Percentiles rank a stretch among this genome's conserved stretches.
Conservation (phyloP, 306 rosid genomes). For the Gastrolobium bilobum region DNA sequence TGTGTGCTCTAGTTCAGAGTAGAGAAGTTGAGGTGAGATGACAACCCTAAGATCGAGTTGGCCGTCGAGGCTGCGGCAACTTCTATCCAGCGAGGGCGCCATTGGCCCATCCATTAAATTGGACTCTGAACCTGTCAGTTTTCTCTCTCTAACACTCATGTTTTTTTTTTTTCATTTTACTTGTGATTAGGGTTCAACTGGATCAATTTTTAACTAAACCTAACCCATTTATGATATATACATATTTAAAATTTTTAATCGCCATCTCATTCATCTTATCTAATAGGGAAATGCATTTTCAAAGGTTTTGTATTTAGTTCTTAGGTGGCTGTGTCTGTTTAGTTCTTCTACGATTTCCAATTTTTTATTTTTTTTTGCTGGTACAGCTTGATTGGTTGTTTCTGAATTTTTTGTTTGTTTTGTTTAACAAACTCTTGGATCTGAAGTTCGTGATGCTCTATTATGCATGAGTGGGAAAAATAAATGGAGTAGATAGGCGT, state of each 20-base stretch:
- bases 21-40: conserved; percentile 78
- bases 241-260: conserved; percentile 15
- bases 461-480: conserved; percentile 10
- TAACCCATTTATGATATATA: neutral
- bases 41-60: conserved; percentile 78
- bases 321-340: neutral
- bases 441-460: neutral
- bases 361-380: neutral
- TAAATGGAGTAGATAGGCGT: neutral
- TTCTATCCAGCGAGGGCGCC: conserved; percentile 80
- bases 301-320: neutral
- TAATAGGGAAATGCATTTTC: conserved; percentile 6
- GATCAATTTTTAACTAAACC: conserved; percentile 19
- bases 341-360: neutral
- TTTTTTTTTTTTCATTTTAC: conserved; percentile 17
- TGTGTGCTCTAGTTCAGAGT: conserved; percentile 62
- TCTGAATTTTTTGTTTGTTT: neutral
- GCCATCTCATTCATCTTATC: conserved; percentile 10
- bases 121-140: conserved; percentile 84
- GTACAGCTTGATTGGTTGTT: neutral
- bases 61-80: conserved; percentile 92
- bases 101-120: conserved; percentile 80
- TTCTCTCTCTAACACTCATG: neutral
- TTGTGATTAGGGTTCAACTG: conserved; percentile 39
- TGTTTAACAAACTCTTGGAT: neutral